phyloP scores from a whole-genome alignment of 805 yeast species.

The Wickerhamomyces pijperi region DNA sequence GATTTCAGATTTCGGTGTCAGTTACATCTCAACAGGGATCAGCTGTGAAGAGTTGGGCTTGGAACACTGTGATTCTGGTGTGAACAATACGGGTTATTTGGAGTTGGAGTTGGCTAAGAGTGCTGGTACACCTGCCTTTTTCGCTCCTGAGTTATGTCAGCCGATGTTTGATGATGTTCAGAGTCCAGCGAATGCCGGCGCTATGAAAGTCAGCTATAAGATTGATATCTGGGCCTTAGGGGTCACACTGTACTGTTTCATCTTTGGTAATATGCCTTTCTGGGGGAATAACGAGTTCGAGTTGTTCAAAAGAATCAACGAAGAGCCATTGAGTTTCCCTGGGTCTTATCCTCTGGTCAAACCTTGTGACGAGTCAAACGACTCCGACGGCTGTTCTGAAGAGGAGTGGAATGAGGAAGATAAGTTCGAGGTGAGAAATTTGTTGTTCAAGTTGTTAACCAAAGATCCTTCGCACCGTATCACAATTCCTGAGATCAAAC shows the following conservation, averaged over 20 bases:
- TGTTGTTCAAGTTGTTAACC: conserved; percentile 47
- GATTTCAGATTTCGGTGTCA: conserved; percentile 95
- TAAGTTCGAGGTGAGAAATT: conserved; percentile 34
- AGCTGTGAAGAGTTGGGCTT: conserved; percentile 13
- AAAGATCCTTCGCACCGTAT: conserved; percentile 64
- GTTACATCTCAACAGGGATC: conserved; percentile 46
- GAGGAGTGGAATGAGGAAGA: conserved; percentile 26
- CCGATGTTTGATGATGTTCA: conserved; percentile 25
- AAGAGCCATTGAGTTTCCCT: conserved; percentile 51
- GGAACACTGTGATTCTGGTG: conserved; percentile 27
- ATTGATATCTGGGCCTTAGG: conserved; percentile 98
- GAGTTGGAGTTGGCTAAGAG: conserved; percentile 77
- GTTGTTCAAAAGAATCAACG: conserved; percentile 71
- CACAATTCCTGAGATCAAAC: conserved; percentile 60
- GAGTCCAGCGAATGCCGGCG: conserved; percentile 14
- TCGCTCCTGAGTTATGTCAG: conserved; percentile 85
- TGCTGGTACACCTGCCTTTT: conserved; percentile 95
- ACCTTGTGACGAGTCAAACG: no score
- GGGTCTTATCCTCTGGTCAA: conserved; percentile 29
- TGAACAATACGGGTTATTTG: not conserved
- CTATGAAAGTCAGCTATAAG: conserved; percentile 54
- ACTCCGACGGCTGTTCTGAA: conserved; percentile 6
- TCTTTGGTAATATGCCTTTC: conserved; percentile 86
- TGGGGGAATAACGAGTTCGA: conserved; percentile 80
- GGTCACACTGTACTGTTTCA: conserved; percentile 75